These are phyloP conservation scores for Ormosia emarginata DNA, from an alignment of 306 rosid genomes.

Conservation along the genomic window DNA sequence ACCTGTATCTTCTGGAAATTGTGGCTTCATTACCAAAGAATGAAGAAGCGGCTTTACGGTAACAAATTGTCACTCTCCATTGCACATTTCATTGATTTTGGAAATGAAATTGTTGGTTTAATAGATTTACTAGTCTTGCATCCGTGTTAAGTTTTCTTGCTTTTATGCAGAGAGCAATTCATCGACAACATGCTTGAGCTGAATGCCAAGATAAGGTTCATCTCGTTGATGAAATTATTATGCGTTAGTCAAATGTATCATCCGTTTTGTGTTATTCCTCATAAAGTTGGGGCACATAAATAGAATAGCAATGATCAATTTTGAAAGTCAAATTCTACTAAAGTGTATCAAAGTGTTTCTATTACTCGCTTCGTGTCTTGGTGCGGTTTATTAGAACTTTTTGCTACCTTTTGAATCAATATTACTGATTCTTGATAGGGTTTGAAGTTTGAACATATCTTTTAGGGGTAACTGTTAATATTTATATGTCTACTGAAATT, in stretches of 20 bases:
- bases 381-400: not conserved
- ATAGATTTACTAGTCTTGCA: not conserved
- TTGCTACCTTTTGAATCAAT: not conserved
- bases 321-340: not conserved
- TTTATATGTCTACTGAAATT: not conserved
- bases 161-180: conserved; percentile 56
- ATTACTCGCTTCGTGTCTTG: not conserved
- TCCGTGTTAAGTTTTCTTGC: not conserved
- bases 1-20: conserved; percentile 19
- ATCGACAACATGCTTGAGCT: conserved; percentile 51
- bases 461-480: not conserved
- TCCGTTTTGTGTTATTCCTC: not conserved
- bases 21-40: conserved; percentile 39
- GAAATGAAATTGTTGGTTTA: not conserved
- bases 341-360: not conserved
- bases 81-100: conserved; percentile 10
- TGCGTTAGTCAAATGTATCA: not conserved
- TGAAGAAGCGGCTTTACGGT: conserved; percentile 54
- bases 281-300: not conserved
- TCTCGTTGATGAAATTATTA: not conserved
- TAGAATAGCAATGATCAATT: not conserved
- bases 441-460: not conserved
- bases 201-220: conserved; percentile 63
- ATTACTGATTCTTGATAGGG: not conserved
- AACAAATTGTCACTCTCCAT: not conserved